These are phyloP conservation scores for Akanthomyces muscarius DNA, from an alignment of 2,329 filamentous ascomycete species.

Conservation along the genomic window DNA sequence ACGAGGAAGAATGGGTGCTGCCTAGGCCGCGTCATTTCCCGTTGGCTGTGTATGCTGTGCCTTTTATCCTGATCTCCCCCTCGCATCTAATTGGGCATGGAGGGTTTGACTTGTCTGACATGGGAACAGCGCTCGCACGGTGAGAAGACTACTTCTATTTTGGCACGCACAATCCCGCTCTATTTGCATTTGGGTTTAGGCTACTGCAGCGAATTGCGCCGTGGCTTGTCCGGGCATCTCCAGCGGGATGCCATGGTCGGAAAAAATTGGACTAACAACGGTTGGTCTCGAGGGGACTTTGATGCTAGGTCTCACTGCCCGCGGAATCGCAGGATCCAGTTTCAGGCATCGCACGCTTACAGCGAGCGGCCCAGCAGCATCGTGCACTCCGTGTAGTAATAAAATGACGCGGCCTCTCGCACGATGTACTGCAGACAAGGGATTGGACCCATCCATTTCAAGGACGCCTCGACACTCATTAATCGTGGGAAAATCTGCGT, in stretches of 20 bases:
- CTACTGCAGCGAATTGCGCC: neutral
- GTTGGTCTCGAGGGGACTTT: neutral
- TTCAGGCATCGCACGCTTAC: neutral
- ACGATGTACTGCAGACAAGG: neutral
- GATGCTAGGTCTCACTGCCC: neutral
- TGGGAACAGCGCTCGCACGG: neutral
- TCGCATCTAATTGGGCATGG: neutral
- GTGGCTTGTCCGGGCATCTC: neutral
- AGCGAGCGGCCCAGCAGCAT: neutral
- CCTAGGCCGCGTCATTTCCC: slow-evolving; percentile 1
- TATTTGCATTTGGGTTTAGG: neutral
- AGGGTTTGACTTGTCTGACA: neutral
- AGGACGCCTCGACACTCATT: neutral
- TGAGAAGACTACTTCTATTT: neutral
- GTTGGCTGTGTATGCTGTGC: neutral
- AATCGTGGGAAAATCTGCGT: no score
- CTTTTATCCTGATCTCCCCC: no score
- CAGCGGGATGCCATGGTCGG: neutral
- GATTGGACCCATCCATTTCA: neutral
- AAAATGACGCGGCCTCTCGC: neutral
- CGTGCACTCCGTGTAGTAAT: neutral
- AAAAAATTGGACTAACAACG: neutral
- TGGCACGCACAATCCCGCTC: neutral
- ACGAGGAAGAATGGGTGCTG: neutral
- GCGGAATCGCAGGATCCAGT: neutral